phyloP scores from a whole-genome alignment of 495 filamentous ascomycete genomes.

The Hypoxylon trugodes region DNA sequence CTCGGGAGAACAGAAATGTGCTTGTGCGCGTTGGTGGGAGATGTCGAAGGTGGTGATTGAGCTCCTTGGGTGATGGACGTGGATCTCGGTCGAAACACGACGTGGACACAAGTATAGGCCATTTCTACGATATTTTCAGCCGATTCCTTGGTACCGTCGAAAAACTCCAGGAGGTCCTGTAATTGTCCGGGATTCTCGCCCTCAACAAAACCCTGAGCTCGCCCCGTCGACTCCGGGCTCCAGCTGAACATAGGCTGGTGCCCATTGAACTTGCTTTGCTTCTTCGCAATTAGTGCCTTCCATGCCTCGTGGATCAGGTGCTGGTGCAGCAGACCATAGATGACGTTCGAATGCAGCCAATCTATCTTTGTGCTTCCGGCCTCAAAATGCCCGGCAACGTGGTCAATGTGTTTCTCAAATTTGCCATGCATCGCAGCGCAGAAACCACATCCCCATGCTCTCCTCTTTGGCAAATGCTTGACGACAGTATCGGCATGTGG shows the following conservation, averaged over 20 bases:
- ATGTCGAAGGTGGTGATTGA: conserved; percentile 11
- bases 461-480: conserved; percentile 44
- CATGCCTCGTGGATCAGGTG: conserved; percentile 56
- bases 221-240: conserved; percentile 54
- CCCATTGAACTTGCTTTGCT: conserved; percentile 52
- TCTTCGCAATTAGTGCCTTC: conserved; percentile 51
- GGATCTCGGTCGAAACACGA: conserved; percentile 46
- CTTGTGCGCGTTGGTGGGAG: conserved; percentile 16
- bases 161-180: conserved; percentile 61
- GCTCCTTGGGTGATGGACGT: conserved; percentile 19
- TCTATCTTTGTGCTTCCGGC: conserved; percentile 55
- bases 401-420: conserved; percentile 60
- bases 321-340: conserved; percentile 61
- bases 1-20: conserved; percentile 32
- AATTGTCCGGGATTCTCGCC: conserved; percentile 57
- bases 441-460: conserved; percentile 57
- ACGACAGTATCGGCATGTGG: conserved; percentile 58
- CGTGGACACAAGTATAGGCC: conserved; percentile 53
- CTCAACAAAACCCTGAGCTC: conserved; percentile 58
- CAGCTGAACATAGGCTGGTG: conserved; percentile 58
- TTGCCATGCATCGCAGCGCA: conserved; percentile 57
- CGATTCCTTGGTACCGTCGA: conserved; percentile 51
- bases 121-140: conserved; percentile 51
- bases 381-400: conserved; percentile 60
- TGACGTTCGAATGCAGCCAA: conserved; percentile 59